Percentiles rank a stretch among this genome's conserved stretches.
Evolutionary conservation across 176 grass and related monocot genomes (phyloP).

Genomic region (Bromus sterilis): DNA sequence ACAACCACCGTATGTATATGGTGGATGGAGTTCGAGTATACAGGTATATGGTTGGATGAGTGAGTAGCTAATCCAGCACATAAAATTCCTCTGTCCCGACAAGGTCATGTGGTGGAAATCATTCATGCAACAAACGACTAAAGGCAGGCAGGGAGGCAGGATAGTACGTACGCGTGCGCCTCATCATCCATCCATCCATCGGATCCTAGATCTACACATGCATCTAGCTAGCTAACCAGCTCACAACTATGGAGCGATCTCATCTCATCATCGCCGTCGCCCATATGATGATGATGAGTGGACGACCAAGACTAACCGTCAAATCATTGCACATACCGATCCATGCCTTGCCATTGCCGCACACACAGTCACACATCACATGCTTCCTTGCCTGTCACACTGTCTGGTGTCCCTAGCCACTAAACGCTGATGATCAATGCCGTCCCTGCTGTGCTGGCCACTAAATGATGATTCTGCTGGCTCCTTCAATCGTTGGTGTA

Average conservation of each 20-base stretch:
- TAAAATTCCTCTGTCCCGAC: conserved; percentile 28
- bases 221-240: conserved; percentile 12
- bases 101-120: conserved; percentile 24
- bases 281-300: not conserved
- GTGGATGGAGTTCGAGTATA: no score
- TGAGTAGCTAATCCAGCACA: no score
- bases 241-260: not conserved
- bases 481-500: not conserved
- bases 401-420: not conserved
- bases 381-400: conserved; percentile 13
- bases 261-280: not conserved
- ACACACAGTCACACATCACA: no score
- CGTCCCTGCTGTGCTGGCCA: no score
- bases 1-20: no score
- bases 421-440: not conserved
- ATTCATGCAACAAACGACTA: conserved; percentile 1
- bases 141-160: not conserved
- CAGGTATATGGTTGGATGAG: no score
- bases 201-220: not conserved
- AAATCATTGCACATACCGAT: no score
- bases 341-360: no score
- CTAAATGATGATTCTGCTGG: not conserved
- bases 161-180: conserved; percentile 6
- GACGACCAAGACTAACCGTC: not conserved
- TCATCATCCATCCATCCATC: not conserved